phyloP scores from a whole-genome alignment of 2,329 filamentous ascomycete species.

The Colletotrichum graminicola region DNA sequence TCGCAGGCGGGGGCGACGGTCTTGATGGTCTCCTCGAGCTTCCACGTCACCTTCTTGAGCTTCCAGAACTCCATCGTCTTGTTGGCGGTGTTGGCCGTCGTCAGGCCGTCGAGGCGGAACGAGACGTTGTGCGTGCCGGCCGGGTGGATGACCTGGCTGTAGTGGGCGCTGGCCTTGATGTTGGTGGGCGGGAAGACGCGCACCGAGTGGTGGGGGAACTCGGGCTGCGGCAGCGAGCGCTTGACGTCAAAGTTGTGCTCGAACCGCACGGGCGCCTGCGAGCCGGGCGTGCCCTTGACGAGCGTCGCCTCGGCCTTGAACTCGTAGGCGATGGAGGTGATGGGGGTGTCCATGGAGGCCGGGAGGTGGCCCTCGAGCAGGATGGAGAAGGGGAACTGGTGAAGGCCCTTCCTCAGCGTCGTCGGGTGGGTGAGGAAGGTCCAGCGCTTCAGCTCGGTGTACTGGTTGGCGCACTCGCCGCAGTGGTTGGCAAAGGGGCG shows the following conservation, averaged over 20 bases:
- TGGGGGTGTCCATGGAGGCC: constrained; percentile 79
- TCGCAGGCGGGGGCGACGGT: constrained; percentile 83
- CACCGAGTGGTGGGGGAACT: constrained; percentile 87
- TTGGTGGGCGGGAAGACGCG: constrained; percentile 97
- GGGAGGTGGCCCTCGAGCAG: constrained; percentile 89
- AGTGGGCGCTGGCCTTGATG: constrained; percentile 85
- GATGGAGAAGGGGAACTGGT: constrained; percentile 90
- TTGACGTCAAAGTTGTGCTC: constrained; percentile 78
- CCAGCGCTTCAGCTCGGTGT: constrained; percentile 83
- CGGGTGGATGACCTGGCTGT: constrained; percentile 87
- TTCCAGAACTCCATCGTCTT: constrained; percentile 86
- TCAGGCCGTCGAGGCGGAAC: constrained; percentile 88
- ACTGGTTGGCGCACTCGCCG: constrained; percentile 77
- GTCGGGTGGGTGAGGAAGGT: constrained; percentile 74
- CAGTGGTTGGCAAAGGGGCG: constrained; percentile 86
- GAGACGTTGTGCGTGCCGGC: constrained; percentile 84
- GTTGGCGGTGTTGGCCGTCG: constrained; percentile 74
- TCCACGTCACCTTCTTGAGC: constrained; percentile 91
- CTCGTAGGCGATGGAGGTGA: constrained; percentile 83
- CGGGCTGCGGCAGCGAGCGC: constrained; percentile 80
- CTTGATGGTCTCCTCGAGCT: constrained; percentile 88
- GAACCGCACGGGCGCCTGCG: constrained; percentile 65
- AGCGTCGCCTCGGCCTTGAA: constrained; percentile 77
- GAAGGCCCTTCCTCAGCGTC: constrained; percentile 66
- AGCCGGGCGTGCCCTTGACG: constrained; percentile 55